phyloP scores from a whole-genome alignment of 2,329 filamentous ascomycete species.

The Colletotrichum filicis region DNA sequence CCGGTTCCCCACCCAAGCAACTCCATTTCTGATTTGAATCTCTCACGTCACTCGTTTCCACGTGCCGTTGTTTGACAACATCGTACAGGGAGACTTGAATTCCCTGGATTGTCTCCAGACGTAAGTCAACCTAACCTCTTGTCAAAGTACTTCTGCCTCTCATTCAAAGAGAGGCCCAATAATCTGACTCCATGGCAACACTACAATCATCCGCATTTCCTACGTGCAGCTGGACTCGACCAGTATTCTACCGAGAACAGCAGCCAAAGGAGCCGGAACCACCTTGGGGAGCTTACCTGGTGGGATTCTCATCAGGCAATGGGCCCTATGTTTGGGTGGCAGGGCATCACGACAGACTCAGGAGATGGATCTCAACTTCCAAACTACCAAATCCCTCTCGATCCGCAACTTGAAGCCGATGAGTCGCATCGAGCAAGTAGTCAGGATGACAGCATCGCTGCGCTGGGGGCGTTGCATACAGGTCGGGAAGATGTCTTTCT shows the following conservation, averaged over 20 bases:
- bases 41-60: not conserved
- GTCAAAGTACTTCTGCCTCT: not conserved
- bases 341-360: not conserved
- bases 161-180: not conserved
- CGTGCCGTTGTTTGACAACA: not conserved
- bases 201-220: not conserved
- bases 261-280: slow-evolving; percentile 6
- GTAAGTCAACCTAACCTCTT: not conserved
- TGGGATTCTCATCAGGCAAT: not conserved
- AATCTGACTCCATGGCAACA: slow-evolving; percentile 9
- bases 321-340: slow-evolving; percentile 1
- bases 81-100: not conserved
- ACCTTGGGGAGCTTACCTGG: not conserved
- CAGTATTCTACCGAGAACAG: not conserved
- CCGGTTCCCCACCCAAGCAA: not conserved
- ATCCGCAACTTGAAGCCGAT: not conserved
- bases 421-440: not conserved
- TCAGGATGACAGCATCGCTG: no score
- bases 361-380: not conserved
- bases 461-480: not conserved
- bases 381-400: not conserved
- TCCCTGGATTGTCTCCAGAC: not conserved
- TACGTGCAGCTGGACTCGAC: not conserved
- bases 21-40: not conserved
- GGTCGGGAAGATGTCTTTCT: not conserved